phyloP scores from a whole-genome alignment of 2,329 filamentous ascomycete genomes.

The Pseudogymnoascus sp. region DNA sequence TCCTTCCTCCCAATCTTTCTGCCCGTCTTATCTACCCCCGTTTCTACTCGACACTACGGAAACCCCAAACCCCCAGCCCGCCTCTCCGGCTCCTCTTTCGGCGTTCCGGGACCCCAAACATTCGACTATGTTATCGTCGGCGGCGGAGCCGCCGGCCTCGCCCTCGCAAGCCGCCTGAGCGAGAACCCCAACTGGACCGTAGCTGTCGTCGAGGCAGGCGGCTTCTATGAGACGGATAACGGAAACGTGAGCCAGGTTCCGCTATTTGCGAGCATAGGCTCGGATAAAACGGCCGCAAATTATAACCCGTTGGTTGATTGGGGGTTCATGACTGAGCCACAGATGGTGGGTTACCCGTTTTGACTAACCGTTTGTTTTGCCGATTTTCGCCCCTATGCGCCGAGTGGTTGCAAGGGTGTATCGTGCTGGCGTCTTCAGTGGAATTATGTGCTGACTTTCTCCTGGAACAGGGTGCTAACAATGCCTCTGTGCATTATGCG shows the following conservation, averaged over 20 bases:
- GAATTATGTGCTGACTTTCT: constrained; percentile 13
- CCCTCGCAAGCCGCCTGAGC: constrained; percentile 33
- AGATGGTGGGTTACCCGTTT: constrained; percentile 16
- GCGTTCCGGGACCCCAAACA: not conserved
- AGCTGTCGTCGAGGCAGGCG: constrained; percentile 38
- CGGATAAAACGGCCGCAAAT: not conserved
- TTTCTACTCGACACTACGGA: not conserved
- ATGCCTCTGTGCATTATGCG: constrained; percentile 23
- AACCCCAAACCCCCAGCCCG: not conserved
- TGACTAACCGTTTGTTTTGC: not conserved
- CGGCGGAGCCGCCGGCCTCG: constrained; percentile 36
- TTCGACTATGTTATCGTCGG: constrained; percentile 39
- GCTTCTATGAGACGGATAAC: constrained; percentile 19
- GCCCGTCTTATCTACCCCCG: not conserved
- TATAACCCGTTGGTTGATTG: constrained; percentile 21
- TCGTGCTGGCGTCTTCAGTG: too few relatives aligned
- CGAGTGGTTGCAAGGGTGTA: not conserved
- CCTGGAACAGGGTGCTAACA: constrained; percentile 15
- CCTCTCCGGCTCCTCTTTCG: not conserved
- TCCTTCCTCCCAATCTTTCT: not conserved
- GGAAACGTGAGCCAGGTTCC: constrained; percentile 15
- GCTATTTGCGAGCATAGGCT: not conserved
- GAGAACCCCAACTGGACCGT: constrained; percentile 32
- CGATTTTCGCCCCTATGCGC: constrained; percentile 7
- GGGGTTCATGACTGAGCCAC: constrained; percentile 27